Evolutionary conservation across 2,329 filamentous ascomycete genomes (phyloP), one percentile per base, ranked within the genome.

Genomic region (Botrytis cinerea): DNA sequence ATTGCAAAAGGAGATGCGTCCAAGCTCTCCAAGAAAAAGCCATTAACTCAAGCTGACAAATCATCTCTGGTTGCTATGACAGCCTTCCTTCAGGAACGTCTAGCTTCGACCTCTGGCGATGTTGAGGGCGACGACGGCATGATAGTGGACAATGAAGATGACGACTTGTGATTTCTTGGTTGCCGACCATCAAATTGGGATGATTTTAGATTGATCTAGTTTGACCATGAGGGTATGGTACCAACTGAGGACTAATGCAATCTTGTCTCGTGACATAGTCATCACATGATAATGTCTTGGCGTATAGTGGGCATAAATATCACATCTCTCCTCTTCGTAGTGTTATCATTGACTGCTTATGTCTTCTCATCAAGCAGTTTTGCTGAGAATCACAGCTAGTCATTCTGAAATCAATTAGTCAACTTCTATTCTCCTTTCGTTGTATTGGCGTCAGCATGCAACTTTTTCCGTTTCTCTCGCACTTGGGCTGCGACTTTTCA

Each of bases 1-100:
- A 82, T 84, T 63, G 81, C 80, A 35, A 70, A 78, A 67, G 76
- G 75, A 43, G 75, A 81, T 78, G 38, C 77, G 18, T 70, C 68
- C 16, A 74, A 75, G 43, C n/a, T 76, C 59, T 57, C 63, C 40
- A 38, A 43, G 32, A 57, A 69, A n/a, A 64, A 38, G 20, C 35
- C 62, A 43, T 74, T 73, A 35, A 72, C 72, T 18, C 61, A 70
- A 38, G 71, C 72, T 40, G 76, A 78, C 57, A 73, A 72, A 61
- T 51, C 75, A 25, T 70, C 75, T 25, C 45, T 78, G 32, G 28
- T 77, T 20, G 76, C 77, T n/a, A 72, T 78, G 71, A 75, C 74
- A 59, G 74, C 74, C 22, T 68, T 78, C 18, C 75, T 78, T 54
- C 74, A 78, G 32, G 70, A 51, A 25, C 71, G 73, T 60, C 73